phyloP scores from a whole-genome alignment of 1,284 basidiomycete genomes.

The Apiotrichum sp. region DNA sequence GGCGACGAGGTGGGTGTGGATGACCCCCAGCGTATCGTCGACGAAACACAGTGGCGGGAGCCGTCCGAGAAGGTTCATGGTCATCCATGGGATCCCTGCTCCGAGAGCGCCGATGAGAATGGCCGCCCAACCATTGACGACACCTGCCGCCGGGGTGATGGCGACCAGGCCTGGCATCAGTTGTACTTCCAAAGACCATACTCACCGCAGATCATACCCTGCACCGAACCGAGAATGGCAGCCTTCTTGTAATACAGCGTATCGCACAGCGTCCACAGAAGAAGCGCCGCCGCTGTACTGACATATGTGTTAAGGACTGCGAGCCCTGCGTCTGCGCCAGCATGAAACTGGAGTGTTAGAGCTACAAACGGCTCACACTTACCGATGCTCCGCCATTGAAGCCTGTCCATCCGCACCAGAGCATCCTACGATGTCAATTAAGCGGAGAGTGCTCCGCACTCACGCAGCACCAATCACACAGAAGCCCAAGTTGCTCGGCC shows the following conservation, averaged over 20 bases:
- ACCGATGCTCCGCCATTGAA: constrained; percentile 15
- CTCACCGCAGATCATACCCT: constrained; percentile 12
- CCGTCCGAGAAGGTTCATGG: constrained; percentile 21
- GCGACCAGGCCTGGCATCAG: constrained; percentile 7
- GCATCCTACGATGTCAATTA: constrained; percentile 1
- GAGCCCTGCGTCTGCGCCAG: constrained; percentile 16
- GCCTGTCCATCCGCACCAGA: constrained; percentile 18
- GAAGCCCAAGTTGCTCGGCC: constrained; percentile 19
- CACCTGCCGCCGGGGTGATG: constrained; percentile 19
- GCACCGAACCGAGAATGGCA: constrained; percentile 18
- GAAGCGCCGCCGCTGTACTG: constrained; percentile 13
- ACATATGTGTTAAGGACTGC: constrained; percentile 26
- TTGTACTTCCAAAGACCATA: not conserved
- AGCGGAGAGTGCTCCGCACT: not conserved
- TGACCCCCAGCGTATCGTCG: constrained; percentile 20
- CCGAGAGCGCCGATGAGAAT: constrained; percentile 20
- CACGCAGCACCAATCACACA: constrained; percentile 16
- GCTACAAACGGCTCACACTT: not conserved
- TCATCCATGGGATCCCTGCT: constrained; percentile 18
- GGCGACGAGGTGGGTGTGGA: constrained; percentile 16
- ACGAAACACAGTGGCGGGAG: constrained; percentile 9
- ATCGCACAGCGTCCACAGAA: constrained; percentile 16
- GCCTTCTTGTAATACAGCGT: constrained; percentile 17
- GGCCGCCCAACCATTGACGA: constrained; percentile 20
- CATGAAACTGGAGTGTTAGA: constrained; percentile 9